Conservation (phyloP, 2,329 filamentous ascomycete species). For the Colletotrichum plurivorum region DNA sequence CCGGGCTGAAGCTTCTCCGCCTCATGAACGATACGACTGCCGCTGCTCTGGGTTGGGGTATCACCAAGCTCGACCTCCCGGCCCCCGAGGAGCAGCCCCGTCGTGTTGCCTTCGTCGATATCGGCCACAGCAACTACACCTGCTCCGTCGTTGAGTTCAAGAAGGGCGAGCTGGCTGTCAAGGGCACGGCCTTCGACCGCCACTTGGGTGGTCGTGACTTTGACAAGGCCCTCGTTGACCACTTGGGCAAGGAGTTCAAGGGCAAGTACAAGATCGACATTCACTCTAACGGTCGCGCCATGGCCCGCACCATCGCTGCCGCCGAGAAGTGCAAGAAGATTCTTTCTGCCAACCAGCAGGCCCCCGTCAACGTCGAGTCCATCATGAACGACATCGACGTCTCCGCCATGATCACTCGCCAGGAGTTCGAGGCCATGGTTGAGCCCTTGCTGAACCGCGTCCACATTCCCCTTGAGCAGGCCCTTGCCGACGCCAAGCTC, state of each 20-base stretch:
- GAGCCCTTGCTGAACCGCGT: constrained; percentile 84
- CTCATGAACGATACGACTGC: constrained; percentile 99
- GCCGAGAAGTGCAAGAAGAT: constrained; percentile 99
- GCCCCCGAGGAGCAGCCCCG: constrained; percentile 90
- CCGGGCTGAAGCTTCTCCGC: constrained; percentile 91
- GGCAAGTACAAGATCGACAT: constrained; percentile 99
- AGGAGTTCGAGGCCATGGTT: constrained; percentile 93
- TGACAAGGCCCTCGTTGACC: constrained; percentile 93
- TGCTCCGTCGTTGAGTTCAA: constrained; percentile 94
- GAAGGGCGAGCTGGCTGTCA: constrained; percentile 96
- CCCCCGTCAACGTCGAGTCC: constrained; percentile 96
- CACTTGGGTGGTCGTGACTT: constrained; percentile 99
- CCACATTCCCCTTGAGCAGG: constrained; percentile 85
- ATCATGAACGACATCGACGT: constrained; percentile 99
- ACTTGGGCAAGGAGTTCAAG: constrained; percentile 96
- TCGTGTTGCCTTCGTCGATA: constrained; percentile 92
- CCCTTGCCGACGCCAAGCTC: constrained; percentile 92
- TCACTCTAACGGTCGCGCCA: constrained; percentile 88
- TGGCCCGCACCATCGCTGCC: constrained; percentile 86
- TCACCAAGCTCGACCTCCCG: constrained; percentile 96
- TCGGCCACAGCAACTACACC: constrained; percentile 97
- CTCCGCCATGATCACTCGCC: constrained; percentile 87
- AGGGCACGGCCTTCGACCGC: constrained; percentile 91
- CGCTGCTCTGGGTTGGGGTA: constrained; percentile 94
- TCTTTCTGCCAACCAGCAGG: constrained; percentile 92